These are phyloP conservation scores for Kwoniella bestiolae DNA, from an alignment of 768 basidiomycete genomes.

Conservation along the genomic window DNA sequence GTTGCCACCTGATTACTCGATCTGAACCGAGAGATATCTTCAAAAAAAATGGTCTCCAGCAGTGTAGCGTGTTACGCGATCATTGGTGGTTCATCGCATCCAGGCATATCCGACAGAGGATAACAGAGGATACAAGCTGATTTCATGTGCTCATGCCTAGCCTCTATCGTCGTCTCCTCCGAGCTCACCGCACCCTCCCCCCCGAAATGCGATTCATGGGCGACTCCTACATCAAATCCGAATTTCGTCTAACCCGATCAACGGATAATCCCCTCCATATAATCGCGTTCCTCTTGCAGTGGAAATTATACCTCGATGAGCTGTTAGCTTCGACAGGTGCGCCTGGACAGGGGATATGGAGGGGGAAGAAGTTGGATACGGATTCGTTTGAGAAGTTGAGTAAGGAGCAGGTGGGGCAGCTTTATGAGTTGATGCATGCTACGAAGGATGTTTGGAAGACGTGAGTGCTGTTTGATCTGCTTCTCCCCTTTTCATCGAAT, in stretches of 20 bases:
- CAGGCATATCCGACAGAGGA: too few species aligned
- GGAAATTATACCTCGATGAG: slow-evolving; percentile 88
- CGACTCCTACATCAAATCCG: slow-evolving; percentile 82
- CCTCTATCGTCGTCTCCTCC: slow-evolving; percentile 77
- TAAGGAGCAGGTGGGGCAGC: slow-evolving; percentile 83
- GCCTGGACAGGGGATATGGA: slow-evolving; percentile 31
- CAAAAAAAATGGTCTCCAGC: too few species aligned
- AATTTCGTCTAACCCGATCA: slow-evolving; percentile 80
- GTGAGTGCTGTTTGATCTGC: slow-evolving; percentile 39
- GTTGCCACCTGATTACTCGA: slow-evolving; percentile 1
- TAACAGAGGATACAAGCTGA: too few species aligned
- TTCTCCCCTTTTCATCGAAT: not conserved
- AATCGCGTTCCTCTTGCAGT: slow-evolving; percentile 93
- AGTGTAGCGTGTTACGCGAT: too few species aligned
- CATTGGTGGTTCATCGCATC: too few species aligned
- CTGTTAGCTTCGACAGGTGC: slow-evolving; percentile 59
- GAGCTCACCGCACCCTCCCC: slow-evolving; percentile 76
- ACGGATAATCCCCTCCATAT: slow-evolving; percentile 85
- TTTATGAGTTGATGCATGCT: slow-evolving; percentile 92
- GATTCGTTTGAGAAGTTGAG: slow-evolving; percentile 62
- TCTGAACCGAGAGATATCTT: too few species aligned
- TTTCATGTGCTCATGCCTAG: slow-evolving; percentile 58
- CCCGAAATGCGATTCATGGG: slow-evolving; percentile 81
- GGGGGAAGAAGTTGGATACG: slow-evolving; percentile 53
- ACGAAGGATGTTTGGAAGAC: slow-evolving; percentile 87